A percentile compares a stretch with the other conserved stretches of the same genome.
Evolutionary conservation across 2,329 filamentous ascomycete species (phyloP).

Genomic region (Juglanconis oblonga): DNA sequence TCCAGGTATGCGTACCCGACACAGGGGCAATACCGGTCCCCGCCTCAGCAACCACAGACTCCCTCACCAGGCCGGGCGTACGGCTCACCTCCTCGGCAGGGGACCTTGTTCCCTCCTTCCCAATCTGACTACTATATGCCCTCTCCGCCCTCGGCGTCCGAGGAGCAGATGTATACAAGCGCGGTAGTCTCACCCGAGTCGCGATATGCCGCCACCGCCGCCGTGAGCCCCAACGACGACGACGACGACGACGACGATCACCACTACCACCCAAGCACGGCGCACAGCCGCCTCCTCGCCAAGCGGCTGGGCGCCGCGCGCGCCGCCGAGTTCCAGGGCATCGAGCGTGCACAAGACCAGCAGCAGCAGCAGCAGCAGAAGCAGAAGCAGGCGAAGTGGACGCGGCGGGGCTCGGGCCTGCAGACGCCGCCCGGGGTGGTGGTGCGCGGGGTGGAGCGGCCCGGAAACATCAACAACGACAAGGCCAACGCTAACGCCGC

Average conservation of each 20-base stretch:
- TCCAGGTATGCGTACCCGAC: background rate
- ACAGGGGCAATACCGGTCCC: background rate
- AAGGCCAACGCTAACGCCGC: too few species aligned
- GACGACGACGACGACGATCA: too few species aligned
- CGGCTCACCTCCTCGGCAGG: background rate
- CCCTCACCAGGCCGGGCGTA: background rate
- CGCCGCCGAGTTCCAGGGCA: slow-evolving; percentile 42
- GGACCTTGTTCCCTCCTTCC: slow-evolving; percentile 2
- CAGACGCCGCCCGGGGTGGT: background rate
- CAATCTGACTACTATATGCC: background rate
- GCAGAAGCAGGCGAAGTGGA: background rate
- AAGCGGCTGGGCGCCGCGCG: slow-evolving; percentile 50
- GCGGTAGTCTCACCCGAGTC: background rate
- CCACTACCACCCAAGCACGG: background rate
- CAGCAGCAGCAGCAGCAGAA: slow-evolving; percentile 21
- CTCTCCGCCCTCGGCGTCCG: slow-evolving; percentile 7
- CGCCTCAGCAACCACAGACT: background rate
- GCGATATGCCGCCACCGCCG: background rate
- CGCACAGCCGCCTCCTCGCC: slow-evolving; percentile 43
- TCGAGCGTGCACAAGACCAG: slow-evolving; percentile 26
- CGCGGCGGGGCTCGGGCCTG: background rate
- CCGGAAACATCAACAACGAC: too few species aligned
- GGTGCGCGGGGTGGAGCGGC: background rate
- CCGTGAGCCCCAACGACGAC: too few species aligned
- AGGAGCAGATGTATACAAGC: slow-evolving; percentile 1